Evolutionary conservation across 2,329 filamentous ascomycete species (phyloP), one percentile per base, ranked within the genome.

Genomic region (Aotearoamyces nothofagi): DNA sequence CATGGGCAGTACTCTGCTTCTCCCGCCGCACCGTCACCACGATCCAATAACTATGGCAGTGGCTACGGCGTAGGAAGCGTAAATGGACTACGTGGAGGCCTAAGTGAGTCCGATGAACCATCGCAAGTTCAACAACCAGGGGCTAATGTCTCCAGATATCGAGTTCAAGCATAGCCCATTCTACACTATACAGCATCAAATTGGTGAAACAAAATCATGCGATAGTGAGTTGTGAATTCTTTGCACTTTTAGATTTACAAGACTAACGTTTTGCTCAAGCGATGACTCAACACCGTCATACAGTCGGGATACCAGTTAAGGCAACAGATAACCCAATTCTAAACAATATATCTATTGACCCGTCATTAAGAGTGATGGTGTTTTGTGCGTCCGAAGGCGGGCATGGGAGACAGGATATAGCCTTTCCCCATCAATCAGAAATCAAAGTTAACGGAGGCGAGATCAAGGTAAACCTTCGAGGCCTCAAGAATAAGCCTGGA

Each of bases 401-500:
- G 10, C 54, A 63, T 9, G 69, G 66, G 10, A 51, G 59, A 3
- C 79, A 81, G 28, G 83, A 96, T 36, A 74, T 98, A 30, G 60
- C 81, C 1, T 98, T 98, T 40, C 90, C 90, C 2, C 74, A 87
- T 42, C 84, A 94, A 54, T 79, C 90, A 17, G 90, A 98, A 50
- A 66, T 98, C 33, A 87, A 84, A 49, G 71, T 93, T 32, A 98
- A 98, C 43, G 67, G 73, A 7, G 78, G 78, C 17, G 83, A 94
- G 33, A 67, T 94, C 40, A 90, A 87, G 52, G 78, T 79, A n/a
- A 98, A 96, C 50, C 65, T 92, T 40, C 79, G 90, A 41, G 90
- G 90, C 4, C 56, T 98, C 36, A 98, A 98, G 56, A 94, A 93
- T 52, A 92, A 90, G 52, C 82, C 87, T 5, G 90, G 90, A 13